Conservation (phyloP, 805 yeast species). For the Torulaspora maleeae region DNA sequence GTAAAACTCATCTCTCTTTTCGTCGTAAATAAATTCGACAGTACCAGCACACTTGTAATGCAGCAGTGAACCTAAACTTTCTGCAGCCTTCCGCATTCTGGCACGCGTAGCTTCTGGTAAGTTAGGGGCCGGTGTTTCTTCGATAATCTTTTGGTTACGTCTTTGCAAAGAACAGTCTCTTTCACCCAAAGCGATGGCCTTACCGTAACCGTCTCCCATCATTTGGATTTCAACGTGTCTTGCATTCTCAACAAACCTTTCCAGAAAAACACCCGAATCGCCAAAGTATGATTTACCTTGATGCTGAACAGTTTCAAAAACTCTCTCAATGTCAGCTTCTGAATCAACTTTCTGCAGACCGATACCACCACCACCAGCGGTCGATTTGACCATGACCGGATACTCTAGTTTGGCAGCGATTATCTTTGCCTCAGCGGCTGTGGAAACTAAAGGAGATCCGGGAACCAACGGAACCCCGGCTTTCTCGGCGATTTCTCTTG, state of each 20-base stretch:
- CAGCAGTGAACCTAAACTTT: constrained; percentile 72
- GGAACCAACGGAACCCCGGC: constrained; percentile 98
- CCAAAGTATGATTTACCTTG: constrained; percentile 93
- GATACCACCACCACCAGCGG: constrained; percentile 99
- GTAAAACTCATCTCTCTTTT: constrained; percentile 80
- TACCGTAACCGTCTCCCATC: constrained; percentile 93
- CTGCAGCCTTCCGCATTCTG: constrained; percentile 77
- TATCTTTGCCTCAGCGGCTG: constrained; percentile 67
- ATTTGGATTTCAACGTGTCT: constrained; percentile 96
- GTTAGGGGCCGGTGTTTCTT: constrained; percentile 97
- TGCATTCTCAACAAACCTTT: constrained; percentile 89
- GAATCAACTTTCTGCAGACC: constrained; percentile 92
- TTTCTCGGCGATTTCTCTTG: constrained; percentile 82
- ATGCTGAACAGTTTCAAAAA: constrained; percentile 86
- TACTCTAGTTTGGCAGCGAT: constrained; percentile 73
- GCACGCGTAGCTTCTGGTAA: constrained; percentile 74
- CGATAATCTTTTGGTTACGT: constrained; percentile 93
- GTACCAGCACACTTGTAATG: constrained; percentile 97
- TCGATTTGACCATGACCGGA: constrained; percentile 94
- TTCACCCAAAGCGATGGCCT: constrained; percentile 91
- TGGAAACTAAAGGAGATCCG: constrained; percentile 80
- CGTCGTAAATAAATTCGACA: constrained; percentile 91
- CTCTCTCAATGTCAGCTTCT: constrained; percentile 72
- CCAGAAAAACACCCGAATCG: constrained; percentile 92
- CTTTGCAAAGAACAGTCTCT: constrained; percentile 97